Evolutionary conservation across 139 green algal species (phyloP), one percentile per base, ranked within the genome.

Genomic region (Spirogloea muscicola): DNA sequence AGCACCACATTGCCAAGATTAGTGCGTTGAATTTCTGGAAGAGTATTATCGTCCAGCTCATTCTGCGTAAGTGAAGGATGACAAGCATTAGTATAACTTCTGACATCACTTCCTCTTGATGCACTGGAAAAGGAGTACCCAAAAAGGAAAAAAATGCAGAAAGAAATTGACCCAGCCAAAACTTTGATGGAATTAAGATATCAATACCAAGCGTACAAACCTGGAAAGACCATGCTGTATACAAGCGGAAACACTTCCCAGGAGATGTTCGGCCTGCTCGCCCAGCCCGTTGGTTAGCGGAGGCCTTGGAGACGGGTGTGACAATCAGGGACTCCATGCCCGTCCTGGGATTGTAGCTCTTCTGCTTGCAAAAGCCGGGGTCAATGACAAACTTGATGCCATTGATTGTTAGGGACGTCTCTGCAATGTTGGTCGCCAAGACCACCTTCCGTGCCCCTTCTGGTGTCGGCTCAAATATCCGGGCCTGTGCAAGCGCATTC

Each of bases 1-100:
- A 99, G 88, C 78, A 97, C 93, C 51, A 98, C 94, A 62, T 95
- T 97, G 74, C 89, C 91, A 16, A 99, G 85, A 79, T 98, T 99
- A 42, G 92, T 96, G 48, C 94, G 84, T 84, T 98, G 93, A 82
- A 99, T 96, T 86, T 97, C 94, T 34, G 94, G 93, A 43, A 96
- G 87, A 3, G 94, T 96, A 87, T 94, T 96, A 61, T 96, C 91
- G 40, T 98, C 94, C 84, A 99, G 84, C 87, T 99, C 93, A 74
- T 97, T 88, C 41, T n/a, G n/a, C n/a, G n/a, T n/a, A n/a, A n/a
- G n/a, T n/a, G n/a, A n/a, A n/a, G n/a, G n/a, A n/a, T n/a, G n/a
- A n/a, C n/a, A n/a, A n/a, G n/a, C n/a, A n/a, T n/a, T n/a, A n/a
- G n/a, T n/a, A n/a, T n/a, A n/a, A n/a, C n/a, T n/a, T n/a, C n/a